Evolutionary conservation across 2,329 filamentous ascomycete genomes (phyloP), one percentile per base, ranked within the genome.

Genomic region (Exophiala bonariae): DNA sequence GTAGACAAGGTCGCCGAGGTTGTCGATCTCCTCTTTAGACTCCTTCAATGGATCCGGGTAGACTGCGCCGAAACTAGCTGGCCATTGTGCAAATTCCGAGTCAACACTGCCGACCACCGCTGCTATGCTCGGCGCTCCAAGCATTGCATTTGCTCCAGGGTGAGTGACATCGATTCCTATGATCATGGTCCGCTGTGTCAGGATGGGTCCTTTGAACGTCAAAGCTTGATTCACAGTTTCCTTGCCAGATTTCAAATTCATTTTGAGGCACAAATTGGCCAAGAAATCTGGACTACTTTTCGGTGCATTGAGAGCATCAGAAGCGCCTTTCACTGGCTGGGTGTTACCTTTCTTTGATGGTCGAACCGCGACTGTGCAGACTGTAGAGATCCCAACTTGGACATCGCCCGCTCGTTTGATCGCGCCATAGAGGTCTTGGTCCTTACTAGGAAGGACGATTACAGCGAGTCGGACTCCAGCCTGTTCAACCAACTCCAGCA

Each of bases 151-250:
- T 0, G 81, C 78, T 16, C 89, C 91, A 0, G 90, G 90, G 59
- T 96, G 91, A 0, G 89, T 95, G 1, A 96, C 89, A 61, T 96
- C 91, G 56, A 93, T 85, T 0, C 91, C 90, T 7, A 95, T 81
- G 1, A 96, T 71, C 83, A 96, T 96, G 0, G 89, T 93, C 55
- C 82, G 82, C 1, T 78, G 79, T 5, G 23, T 84, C 75, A 41
- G 73, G 70, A 50, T 89, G 66, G 0, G 88, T 72, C 1, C 74
- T 75, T 6, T 85, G 69, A 67, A 52, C 2, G 67, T 65, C 0
- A 95, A 70, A 11, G 68, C 69, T 62, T 95, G 88, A 60, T 92
- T 91, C 10, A 77, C 67, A 5, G 39, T 14, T 1, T 20, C 35
- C 0, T 88, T 87, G 1, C 86, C 87, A 20, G 82, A 73, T 66